Base-by-base conservation (phyloP, 2,329 filamentous ascomycete species). In the Trichoderma polysporum region DNA sequence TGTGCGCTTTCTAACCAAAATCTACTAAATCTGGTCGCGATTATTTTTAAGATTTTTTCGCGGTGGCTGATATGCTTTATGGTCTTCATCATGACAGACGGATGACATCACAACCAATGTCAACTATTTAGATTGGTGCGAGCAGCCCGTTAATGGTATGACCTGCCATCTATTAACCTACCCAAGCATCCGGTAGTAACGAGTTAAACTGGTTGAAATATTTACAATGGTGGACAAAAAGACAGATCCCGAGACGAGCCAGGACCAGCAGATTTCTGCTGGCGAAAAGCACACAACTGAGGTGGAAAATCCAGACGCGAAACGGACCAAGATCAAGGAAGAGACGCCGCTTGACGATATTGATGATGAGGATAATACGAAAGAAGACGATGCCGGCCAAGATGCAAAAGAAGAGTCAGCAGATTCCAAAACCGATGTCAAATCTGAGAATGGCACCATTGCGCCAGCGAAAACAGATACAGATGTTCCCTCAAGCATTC, bases 401-500 rank as follows among this genome's bases (percentile, higher is more conserved):
- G 27, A 31, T 12, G n/a, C 8, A 19, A 56, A 64, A 15, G n/a
- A 47, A 64, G 61, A 41, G 10, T 4, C 19, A 1, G 49, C 19
- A 33, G 49, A 62, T 39, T 41, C 59, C 31, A 69, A 71, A 13
- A 4, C 27, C 29, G 50, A 37, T 1, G 19, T 47, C 2, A 64
- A 64, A 27, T 15, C 50, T 9, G 60, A 56, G 35, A 47, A 64
- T 13, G 50, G 12, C 50, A 56, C 54, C 25, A 72, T 74, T 0
- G 66, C 72, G 0, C 53, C 71, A 15, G 70, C 70, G 19, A 65
- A 66, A 2, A 35, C 71, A 56, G 78, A 76, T 29, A 58, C 67
- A 4, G 57, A 73, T 17, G 71, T 82, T 1, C 80, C 83, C 0
- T 81, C 84, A 0, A 84, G 73, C 58, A 88, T 97, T 27, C 83